Evolutionary conservation across 805 yeast genomes (phyloP).

Genomic region (Millerozyma miso): DNA sequence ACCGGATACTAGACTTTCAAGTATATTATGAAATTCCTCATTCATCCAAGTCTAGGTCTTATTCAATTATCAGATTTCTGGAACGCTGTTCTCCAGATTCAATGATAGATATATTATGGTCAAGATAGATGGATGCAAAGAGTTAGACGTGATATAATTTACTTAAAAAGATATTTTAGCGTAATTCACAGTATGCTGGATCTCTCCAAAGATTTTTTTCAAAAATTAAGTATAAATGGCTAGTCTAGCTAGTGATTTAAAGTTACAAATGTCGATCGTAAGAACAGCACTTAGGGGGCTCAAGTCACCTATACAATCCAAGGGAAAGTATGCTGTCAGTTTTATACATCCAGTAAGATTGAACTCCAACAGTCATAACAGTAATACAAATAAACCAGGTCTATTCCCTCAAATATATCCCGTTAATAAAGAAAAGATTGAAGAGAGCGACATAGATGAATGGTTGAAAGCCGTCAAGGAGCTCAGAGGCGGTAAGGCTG

Average conservation of each 20-base stretch:
- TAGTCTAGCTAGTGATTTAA: not conserved
- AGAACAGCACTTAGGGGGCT: conserved; percentile 4
- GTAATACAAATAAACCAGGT: conserved; percentile 6
- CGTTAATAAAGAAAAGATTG: conserved; percentile 30
- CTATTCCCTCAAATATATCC: conserved; percentile 37
- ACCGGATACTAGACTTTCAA: not conserved
- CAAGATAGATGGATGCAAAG: not conserved
- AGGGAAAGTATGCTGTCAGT: conserved; percentile 8
- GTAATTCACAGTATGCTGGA: not conserved
- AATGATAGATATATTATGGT: too few relatives aligned
- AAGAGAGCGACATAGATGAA: conserved; percentile 40
- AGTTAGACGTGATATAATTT: not conserved
- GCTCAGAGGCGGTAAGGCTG: conserved; percentile 30
- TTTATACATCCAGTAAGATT: conserved; percentile 6
- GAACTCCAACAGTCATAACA: not conserved
- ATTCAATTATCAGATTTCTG: too few relatives aligned
- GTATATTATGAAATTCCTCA: not conserved
- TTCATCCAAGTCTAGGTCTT: not conserved
- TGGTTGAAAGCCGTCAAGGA: conserved; percentile 45
- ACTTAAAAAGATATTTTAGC: not conserved
- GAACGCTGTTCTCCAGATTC: too few relatives aligned
- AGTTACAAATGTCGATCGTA: conserved; percentile 3
- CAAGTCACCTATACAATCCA: not conserved
- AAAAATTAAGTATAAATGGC: not conserved
- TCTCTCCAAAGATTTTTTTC: not conserved